Conservation (phyloP, 1,139 yeast species). For the Suhomyces coccinellae region DNA sequence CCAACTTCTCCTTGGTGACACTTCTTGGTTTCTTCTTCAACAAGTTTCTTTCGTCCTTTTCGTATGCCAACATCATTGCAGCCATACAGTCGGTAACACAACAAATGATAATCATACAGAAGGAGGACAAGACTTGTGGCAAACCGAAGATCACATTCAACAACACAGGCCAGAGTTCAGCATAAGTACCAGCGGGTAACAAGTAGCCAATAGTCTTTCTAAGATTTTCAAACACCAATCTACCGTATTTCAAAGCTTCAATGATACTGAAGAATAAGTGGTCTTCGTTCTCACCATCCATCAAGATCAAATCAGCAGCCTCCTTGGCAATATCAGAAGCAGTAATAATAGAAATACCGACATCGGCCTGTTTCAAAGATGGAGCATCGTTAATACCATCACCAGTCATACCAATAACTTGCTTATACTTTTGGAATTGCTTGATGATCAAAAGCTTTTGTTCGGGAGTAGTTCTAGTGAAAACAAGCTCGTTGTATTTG, state of each 20-base stretch:
- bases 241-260: conserved; percentile 48
- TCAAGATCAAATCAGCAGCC: conserved; percentile 52
- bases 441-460: conserved; percentile 52
- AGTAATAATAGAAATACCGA: conserved; percentile 52
- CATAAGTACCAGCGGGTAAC: conserved; percentile 54
- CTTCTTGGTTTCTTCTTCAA: conserved; percentile 46
- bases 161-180: conserved; percentile 56
- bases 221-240: conserved; percentile 54
- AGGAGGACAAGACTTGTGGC: conserved; percentile 53
- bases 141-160: conserved; percentile 50
- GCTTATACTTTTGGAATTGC: conserved; percentile 46
- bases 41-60: conserved; percentile 46
- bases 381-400: conserved; percentile 59
- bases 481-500: conserved; percentile 45
- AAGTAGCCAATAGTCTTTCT: conserved; percentile 51
- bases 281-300: conserved; percentile 28
- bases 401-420: conserved; percentile 53
- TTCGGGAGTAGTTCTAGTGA: conserved; percentile 56
- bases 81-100: conserved; percentile 50
- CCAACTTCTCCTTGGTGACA: conserved; percentile 44
- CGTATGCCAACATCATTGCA: conserved; percentile 48
- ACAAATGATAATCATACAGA: conserved; percentile 53
- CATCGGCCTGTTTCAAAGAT: conserved; percentile 51
- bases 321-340: conserved; percentile 62
- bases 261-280: conserved; percentile 44